Base-by-base conservation (phyloP, 225 moss, liverwort and hornwort genomes). In the Climacium dendroides region DNA sequence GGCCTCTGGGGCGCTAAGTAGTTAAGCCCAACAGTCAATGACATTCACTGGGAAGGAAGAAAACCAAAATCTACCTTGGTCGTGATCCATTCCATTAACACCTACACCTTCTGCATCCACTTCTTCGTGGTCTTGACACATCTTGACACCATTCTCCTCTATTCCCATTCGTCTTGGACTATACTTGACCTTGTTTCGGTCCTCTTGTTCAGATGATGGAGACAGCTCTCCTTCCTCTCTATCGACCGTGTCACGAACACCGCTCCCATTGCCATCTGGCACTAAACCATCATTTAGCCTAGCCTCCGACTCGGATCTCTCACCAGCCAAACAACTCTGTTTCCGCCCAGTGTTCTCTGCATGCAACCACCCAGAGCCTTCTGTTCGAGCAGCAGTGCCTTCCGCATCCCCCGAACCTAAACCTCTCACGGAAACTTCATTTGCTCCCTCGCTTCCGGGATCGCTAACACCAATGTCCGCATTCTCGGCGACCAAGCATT, bases 221-320 rank as follows among this genome's bases (percentile, higher is more conserved):
- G 93, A 94, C 53, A 94, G 85, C 84, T 94, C 92, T 79, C 92
- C 92, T 90, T 94, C 93, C 86, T 94, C 92, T 70, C 93, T 91
- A 66, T 94, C 92, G 19, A 60, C 71, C 41, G 74, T 76, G 54
- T 35, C 88, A 77, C 79, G 85, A 63, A 65, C 88, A 52, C 81
- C 80, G 55, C 82, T 86, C 35, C 76, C 86, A 62, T 83, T 88
- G 52, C 87, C 88, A 66, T 89, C 88, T 26, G 81, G 61, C 8
- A 78, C 30, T 67, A 88, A 55, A 65, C 78, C 77, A 75, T 55
- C 88, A 55, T 83, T 88, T 10, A 79, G 74, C 85, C 79, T 69
- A 65, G 69, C 87, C 59, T 65, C 81, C 66, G 55, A 59, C 74
- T 79, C 88, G 32, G 83, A 80, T 77, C 89, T 89, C 83, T 88